These are phyloP conservation scores for Tilletia setariae DNA, from an alignment of 1,284 basidiomycete species.

Conservation along the genomic window DNA sequence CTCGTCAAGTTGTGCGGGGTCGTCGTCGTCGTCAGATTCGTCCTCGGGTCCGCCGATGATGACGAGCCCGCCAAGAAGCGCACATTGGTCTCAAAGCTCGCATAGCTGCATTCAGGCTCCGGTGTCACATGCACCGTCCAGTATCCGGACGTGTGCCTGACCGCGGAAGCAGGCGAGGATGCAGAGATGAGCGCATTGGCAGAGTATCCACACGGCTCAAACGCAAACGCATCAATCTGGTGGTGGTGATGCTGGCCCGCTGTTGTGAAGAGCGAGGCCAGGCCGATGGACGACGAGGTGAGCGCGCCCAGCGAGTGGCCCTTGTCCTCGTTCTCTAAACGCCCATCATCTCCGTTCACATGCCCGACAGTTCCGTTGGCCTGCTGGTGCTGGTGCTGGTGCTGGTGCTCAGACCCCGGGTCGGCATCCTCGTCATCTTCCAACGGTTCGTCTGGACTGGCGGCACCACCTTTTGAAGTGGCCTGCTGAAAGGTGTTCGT, in stretches of 20 bases:
- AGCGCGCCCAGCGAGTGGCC: slow-evolving; percentile 65
- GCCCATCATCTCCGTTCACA: neutral
- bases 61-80: slow-evolving; percentile 43
- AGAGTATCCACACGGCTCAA: slow-evolving; percentile 93
- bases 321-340: slow-evolving; percentile 22
- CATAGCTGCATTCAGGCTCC: slow-evolving; percentile 94
- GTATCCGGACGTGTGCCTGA: slow-evolving; percentile 59
- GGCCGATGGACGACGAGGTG: slow-evolving; percentile 74
- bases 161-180: slow-evolving; percentile 17
- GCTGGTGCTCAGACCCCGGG: neutral
- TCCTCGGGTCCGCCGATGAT: neutral
- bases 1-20: slow-evolving; percentile 60
- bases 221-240: slow-evolving; percentile 85
- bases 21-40: too few relatives aligned
- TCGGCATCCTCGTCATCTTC: slow-evolving; percentile 2
- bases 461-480: slow-evolving; percentile 11
- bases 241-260: slow-evolving; percentile 48
- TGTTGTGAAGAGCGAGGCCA: slow-evolving; percentile 73
- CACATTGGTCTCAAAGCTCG: slow-evolving; percentile 98
- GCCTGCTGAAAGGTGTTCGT: neutral
- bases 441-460: neutral
- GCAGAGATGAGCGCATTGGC: slow-evolving; percentile 72
- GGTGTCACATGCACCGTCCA: slow-evolving; percentile 99
- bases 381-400: neutral
- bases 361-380: slow-evolving; percentile 3